Conservation (phyloP, 176 grass and related monocot genomes). For the Miscanthus lutarioriparius region DNA sequence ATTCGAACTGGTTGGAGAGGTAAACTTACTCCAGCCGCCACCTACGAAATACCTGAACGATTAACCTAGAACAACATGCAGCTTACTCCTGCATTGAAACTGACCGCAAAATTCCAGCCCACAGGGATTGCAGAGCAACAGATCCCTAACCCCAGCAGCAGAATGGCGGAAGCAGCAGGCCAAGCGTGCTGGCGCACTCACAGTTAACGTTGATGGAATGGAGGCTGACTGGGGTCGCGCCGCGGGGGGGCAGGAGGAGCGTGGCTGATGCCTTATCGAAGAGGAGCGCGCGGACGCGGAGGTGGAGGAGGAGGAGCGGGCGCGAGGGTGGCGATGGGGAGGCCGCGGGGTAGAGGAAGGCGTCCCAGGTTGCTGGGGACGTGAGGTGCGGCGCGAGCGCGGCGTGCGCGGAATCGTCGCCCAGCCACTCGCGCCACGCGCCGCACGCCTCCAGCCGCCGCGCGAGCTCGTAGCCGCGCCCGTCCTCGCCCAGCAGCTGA, state of each 20-base stretch:
- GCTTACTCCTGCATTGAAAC: not conserved
- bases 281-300: conserved; percentile 87
- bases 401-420: conserved; percentile 71
- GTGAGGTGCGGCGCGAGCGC: conserved; percentile 58
- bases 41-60: not conserved
- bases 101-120: not conserved
- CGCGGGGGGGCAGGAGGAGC: conserved; percentile 44
- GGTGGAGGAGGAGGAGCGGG: conserved; percentile 71
- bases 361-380: conserved; percentile 72
- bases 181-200: conserved; percentile 20
- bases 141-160: conserved; percentile 32
- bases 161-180: not conserved
- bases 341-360: conserved; percentile 60
- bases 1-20: not conserved
- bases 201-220: conserved; percentile 63
- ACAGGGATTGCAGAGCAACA: conserved; percentile 27
- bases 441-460: conserved; percentile 77
- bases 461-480: conserved; percentile 88
- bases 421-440: conserved; percentile 88
- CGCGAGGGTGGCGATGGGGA: conserved; percentile 24
- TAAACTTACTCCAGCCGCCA: not conserved
- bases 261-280: conserved; percentile 93
- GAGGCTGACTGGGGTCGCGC: conserved; percentile 6
- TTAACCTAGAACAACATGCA: conserved; percentile 16
- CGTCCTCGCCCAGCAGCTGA: conserved; percentile 90